phyloP scores from a whole-genome alignment of 2,329 filamentous ascomycete species.

The Tolypocladium amazonense region DNA sequence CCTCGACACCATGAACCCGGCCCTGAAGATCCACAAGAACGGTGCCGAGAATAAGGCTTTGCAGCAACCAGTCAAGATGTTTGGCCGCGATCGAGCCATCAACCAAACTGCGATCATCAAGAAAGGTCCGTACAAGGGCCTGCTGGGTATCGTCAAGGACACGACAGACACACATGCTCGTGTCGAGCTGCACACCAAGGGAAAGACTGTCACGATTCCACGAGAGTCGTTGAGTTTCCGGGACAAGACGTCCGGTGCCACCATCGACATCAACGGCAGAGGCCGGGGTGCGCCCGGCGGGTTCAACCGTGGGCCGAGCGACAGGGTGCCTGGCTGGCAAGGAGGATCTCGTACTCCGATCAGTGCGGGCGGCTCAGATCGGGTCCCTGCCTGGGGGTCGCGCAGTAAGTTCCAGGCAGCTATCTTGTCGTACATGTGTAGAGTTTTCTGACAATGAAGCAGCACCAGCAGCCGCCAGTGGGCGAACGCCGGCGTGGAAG shows the following conservation, averaged over 20 bases:
- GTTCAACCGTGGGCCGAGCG: slow-evolving; percentile 32
- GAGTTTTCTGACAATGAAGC: slow-evolving; percentile 7
- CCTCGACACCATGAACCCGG: slow-evolving; percentile 85
- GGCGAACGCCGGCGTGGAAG: slow-evolving; percentile 54
- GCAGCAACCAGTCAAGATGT: slow-evolving; percentile 63
- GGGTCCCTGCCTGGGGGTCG: slow-evolving; percentile 68
- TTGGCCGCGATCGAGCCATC: slow-evolving; percentile 72
- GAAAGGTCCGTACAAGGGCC: slow-evolving; percentile 81
- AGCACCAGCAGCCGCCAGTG: slow-evolving; percentile 47
- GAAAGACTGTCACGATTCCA: slow-evolving; percentile 76
- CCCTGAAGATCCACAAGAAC: slow-evolving; percentile 60
- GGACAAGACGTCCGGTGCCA: slow-evolving; percentile 69
- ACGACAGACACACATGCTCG: slow-evolving; percentile 77
- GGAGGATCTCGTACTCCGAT: slow-evolving; percentile 60
- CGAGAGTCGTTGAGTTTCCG: slow-evolving; percentile 78
- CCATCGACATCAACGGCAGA: slow-evolving; percentile 57
- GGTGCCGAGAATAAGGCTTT: slow-evolving; percentile 34
- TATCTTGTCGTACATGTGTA: not conserved
- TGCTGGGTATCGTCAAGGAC: slow-evolving; percentile 92
- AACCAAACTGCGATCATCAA: slow-evolving; percentile 86
- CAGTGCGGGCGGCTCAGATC: slow-evolving; percentile 46
- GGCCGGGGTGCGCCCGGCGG: slow-evolving; percentile 36
- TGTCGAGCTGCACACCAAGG: slow-evolving; percentile 89
- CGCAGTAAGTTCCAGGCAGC: slow-evolving; percentile 44
- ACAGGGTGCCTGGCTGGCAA: slow-evolving; percentile 46